Evolutionary conservation across 495 filamentous ascomycete species (phyloP), one percentile per base, ranked within the genome.

Genomic region (Pseudomonodictys pantanalensis): DNA sequence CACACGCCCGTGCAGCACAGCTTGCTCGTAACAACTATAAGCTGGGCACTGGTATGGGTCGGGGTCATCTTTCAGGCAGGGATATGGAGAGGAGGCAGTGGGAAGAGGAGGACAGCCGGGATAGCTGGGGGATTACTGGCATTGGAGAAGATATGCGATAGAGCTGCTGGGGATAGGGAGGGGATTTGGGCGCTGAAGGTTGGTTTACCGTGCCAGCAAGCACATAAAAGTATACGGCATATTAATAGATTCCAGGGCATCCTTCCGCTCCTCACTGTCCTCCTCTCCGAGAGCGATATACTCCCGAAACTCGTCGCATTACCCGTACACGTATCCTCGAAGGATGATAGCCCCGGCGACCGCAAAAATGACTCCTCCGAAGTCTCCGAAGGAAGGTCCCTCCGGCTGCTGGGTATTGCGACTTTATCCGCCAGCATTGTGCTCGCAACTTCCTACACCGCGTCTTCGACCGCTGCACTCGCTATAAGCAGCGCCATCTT

Each of bases 151-250:
- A 53, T 73, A 5, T 70, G 71, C 39, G 69, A 71, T 29, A 49
- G 71, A 25, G 70, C 66, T 11, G 63, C 67, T 11, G 58, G 67
- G 48, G 67, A 67, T 39, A 56, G 44, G 38, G 58, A 68, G 43
- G 67, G 66, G 15, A 60, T 68, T 22, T 71, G 70, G 68, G 64
- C 65, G 66, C 62, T 67, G 6, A 71, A 71, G 59, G 72, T 73
- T 48, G 44, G n/a, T n/a, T n/a, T n/a, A n/a, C n/a, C n/a, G n/a
- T n/a, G n/a, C n/a, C n/a, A n/a, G n/a, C n/a, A n/a, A n/a, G n/a
- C n/a, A n/a, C n/a, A n/a, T n/a, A n/a, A n/a, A n/a, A n/a, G n/a
- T n/a, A n/a, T n/a, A n/a, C n/a, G n/a, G n/a, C n/a, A 24, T 1
- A 30, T 26, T 52, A 20, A 55, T 32, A 47, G 6, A 28, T 56